These are phyloP conservation scores for Stygiomarasmius scandens DNA, from an alignment of 1,284 basidiomycete species.

Conservation along the genomic window DNA sequence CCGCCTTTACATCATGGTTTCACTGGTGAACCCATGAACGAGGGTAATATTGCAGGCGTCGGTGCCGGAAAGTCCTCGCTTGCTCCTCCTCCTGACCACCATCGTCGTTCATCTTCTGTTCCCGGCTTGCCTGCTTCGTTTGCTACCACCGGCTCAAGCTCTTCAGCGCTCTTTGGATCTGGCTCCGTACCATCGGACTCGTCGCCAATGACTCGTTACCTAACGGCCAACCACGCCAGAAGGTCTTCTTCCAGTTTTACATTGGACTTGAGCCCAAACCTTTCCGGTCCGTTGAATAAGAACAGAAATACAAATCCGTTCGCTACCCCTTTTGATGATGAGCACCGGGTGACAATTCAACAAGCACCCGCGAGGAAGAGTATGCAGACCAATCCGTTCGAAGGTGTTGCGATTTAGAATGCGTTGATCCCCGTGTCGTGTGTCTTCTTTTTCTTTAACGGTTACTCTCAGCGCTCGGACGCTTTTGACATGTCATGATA, in stretches of 20 bases:
- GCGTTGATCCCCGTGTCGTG: neutral
- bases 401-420: constrained; percentile 29
- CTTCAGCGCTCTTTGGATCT: constrained; percentile 6
- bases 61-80: constrained; percentile 17
- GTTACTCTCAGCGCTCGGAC: neutral
- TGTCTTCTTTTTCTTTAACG: neutral
- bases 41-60: neutral
- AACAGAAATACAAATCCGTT: constrained; percentile 51
- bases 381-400: constrained; percentile 46
- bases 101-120: constrained; percentile 18
- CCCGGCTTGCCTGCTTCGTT: constrained; percentile 17
- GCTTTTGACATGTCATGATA: neutral
- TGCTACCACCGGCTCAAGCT: constrained; percentile 2
- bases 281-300: too few relatives aligned
- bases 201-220: constrained; percentile 45
- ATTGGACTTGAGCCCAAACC: too few relatives aligned
- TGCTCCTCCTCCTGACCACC: constrained; percentile 9
- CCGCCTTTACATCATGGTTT: constrained; percentile 59
- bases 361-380: constrained; percentile 40
- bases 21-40: constrained; percentile 28
- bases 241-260: constrained; percentile 23
- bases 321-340: constrained; percentile 78
- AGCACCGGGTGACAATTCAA: constrained; percentile 44
- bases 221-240: constrained; percentile 37
- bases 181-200: constrained; percentile 20